Conservation (phyloP, 202 grass and related monocot species). For the Brachypodium distachyon region DNA sequence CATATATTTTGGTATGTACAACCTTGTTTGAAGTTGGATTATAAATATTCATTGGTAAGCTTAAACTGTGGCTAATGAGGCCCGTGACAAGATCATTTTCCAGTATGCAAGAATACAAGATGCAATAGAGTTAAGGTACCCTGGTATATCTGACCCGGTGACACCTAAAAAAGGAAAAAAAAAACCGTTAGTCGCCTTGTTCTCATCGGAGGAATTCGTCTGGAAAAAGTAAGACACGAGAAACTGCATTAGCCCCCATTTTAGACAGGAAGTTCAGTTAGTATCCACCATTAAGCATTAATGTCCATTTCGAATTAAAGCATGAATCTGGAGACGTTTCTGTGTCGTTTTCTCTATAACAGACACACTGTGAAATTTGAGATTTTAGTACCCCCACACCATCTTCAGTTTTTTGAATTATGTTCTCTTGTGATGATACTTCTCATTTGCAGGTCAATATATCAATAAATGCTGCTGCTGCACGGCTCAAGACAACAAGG, state of each 20-base stretch:
- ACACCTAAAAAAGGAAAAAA: neutral
- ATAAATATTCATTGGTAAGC: neutral
- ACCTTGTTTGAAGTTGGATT: slow-evolving; percentile 9
- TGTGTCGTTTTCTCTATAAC: slow-evolving; percentile 16
- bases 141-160: neutral
- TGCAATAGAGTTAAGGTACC: neutral
- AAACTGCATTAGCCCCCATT: neutral
- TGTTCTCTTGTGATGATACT: slow-evolving; percentile 26
- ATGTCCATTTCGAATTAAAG: neutral
- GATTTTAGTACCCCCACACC: neutral
- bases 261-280: neutral
- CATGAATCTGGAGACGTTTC: neutral
- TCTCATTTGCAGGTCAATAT: slow-evolving; percentile 55
- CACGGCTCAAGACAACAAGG: slow-evolving; percentile 74
- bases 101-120: neutral
- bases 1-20: neutral
- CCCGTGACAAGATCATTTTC: neutral
- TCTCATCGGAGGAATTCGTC: neutral
- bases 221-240: neutral
- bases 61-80: neutral
- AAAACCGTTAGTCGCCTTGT: neutral
- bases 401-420: neutral
- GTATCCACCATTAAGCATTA: neutral
- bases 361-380: neutral
- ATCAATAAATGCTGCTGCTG: slow-evolving; percentile 57